phyloP scores from a whole-genome alignment of 169 alveolate genomes.

The Hepatocystis sp. region DNA sequence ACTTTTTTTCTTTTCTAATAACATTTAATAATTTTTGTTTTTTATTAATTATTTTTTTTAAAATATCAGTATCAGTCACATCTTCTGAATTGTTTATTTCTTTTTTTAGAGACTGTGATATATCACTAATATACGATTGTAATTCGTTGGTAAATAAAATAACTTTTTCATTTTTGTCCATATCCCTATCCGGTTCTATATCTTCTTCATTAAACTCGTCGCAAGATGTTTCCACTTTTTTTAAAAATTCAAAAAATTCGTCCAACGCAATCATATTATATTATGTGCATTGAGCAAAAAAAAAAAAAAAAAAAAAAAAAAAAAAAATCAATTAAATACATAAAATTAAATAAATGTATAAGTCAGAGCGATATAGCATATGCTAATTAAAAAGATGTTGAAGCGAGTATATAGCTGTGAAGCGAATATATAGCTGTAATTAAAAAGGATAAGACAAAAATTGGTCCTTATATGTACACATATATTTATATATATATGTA shows the following conservation, averaged over 20 bases:
- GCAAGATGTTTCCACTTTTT: constrained; percentile 47
- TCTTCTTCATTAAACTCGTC: constrained; percentile 42
- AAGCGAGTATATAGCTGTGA: no score
- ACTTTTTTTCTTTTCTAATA: constrained; percentile 6
- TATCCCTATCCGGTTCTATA: no score
- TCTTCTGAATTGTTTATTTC: constrained; percentile 18
- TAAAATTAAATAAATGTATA: no score
- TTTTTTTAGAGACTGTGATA: constrained; percentile 21
- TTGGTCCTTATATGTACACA: no score
- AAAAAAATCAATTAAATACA: no score
- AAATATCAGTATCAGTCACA: constrained; percentile 15
- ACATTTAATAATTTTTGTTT: constrained; percentile 26
- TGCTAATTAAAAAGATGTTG: no score
- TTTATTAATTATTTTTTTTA: constrained; percentile 48
- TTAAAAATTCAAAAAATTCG: constrained; percentile 47
- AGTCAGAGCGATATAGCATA: no score
- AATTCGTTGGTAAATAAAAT: constrained; percentile 33
- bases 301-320: no score
- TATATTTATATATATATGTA: no score
- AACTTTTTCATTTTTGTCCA: constrained; percentile 33
- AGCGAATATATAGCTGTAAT: no score
- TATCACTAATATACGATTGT: constrained; percentile 25
- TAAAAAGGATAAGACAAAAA: no score
- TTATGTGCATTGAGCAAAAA: neutral
- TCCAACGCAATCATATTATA: constrained; percentile 31